These are phyloP conservation scores for Hyaloscypha finlandica DNA, from an alignment of 495 filamentous ascomycete genomes.

Conservation along the genomic window DNA sequence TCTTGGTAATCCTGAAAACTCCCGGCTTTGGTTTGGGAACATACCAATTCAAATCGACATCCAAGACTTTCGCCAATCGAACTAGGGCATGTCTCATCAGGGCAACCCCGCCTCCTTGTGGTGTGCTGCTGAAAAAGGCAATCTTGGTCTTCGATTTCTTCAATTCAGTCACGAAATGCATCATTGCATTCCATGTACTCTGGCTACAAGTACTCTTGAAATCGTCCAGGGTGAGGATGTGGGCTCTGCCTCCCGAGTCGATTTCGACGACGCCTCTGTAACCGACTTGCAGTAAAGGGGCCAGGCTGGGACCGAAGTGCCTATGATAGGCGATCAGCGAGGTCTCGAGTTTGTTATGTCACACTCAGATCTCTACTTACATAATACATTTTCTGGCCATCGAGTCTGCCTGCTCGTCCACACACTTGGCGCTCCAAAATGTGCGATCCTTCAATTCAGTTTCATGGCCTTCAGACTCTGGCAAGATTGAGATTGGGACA, in stretches of 20 bases:
- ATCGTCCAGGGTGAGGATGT: constrained; percentile 60
- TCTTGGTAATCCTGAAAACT: constrained; percentile 87
- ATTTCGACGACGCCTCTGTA: constrained; percentile 75
- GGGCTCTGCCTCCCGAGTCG: constrained; percentile 64
- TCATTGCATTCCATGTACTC: constrained; percentile 68
- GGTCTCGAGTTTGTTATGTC: neutral
- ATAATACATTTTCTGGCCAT: constrained; percentile 81
- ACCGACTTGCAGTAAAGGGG: constrained; percentile 74
- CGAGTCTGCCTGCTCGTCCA: constrained; percentile 85
- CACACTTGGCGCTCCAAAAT: constrained; percentile 55
- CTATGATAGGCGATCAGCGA: constrained; percentile 39
- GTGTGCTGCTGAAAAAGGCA: constrained; percentile 85
- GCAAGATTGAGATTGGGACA: constrained; percentile 61
- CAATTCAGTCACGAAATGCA: constrained; percentile 68
- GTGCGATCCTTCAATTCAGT: constrained; percentile 38
- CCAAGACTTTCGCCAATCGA: constrained; percentile 67
- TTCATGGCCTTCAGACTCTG: constrained; percentile 38
- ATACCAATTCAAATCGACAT: constrained; percentile 76
- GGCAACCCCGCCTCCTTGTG: constrained; percentile 85
- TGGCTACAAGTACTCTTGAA: constrained; percentile 62
- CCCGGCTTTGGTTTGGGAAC: constrained; percentile 84
- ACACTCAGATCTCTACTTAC: constrained; percentile 39
- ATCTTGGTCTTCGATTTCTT: constrained; percentile 67
- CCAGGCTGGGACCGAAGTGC: constrained; percentile 74
- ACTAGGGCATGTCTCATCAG: constrained; percentile 87